Evolutionary conservation across 1,284 basidiomycete species (phyloP).

Genomic region (Ustilago curta): DNA sequence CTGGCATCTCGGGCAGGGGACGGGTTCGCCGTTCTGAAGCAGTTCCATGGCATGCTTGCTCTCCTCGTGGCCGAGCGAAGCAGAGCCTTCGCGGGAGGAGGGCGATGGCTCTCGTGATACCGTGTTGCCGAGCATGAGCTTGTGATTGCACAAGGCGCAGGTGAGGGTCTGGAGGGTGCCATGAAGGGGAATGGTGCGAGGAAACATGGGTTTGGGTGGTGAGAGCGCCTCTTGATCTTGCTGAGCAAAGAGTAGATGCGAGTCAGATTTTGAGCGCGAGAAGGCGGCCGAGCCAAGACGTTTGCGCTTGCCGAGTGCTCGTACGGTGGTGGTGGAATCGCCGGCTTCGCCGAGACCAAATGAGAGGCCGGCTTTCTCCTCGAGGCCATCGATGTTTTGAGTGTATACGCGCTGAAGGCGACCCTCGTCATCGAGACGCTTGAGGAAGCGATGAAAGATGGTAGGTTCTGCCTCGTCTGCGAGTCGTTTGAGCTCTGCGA

Average conservation of each 20-base stretch:
- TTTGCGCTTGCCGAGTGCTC: constrained; percentile 58
- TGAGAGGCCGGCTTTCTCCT: constrained; percentile 78
- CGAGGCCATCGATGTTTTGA: constrained; percentile 94
- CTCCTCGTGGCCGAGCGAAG: constrained; percentile 40
- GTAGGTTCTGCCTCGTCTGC: constrained; percentile 84
- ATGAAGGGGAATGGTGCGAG: constrained; percentile 89
- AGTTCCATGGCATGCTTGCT: constrained; percentile 52
- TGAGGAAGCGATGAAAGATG: constrained; percentile 87
- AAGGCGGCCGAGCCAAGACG: constrained; percentile 23
- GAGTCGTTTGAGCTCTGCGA: constrained; percentile 85
- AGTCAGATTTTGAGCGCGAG: constrained; percentile 59
- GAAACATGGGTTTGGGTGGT: constrained; percentile 65
- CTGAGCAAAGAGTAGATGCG: constrained; percentile 51
- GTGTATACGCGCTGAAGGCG: constrained; percentile 90
- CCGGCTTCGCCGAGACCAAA: constrained; percentile 70
- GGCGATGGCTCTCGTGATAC: constrained; percentile 29
- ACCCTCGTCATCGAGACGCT: constrained; percentile 83
- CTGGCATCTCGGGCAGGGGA: constrained; percentile 83
- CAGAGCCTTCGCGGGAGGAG: constrained; percentile 38
- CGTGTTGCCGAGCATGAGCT: constrained; percentile 49
- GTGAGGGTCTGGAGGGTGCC: constrained; percentile 84
- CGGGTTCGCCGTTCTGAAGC: constrained; percentile 74
- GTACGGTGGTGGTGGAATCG: constrained; percentile 49
- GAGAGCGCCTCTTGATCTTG: constrained; percentile 71
- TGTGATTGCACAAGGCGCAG: constrained; percentile 83